These are phyloP conservation scores for Linderina pennispora DNA, from an alignment of 192 early-diverging fungal species.

Conservation along the genomic window DNA sequence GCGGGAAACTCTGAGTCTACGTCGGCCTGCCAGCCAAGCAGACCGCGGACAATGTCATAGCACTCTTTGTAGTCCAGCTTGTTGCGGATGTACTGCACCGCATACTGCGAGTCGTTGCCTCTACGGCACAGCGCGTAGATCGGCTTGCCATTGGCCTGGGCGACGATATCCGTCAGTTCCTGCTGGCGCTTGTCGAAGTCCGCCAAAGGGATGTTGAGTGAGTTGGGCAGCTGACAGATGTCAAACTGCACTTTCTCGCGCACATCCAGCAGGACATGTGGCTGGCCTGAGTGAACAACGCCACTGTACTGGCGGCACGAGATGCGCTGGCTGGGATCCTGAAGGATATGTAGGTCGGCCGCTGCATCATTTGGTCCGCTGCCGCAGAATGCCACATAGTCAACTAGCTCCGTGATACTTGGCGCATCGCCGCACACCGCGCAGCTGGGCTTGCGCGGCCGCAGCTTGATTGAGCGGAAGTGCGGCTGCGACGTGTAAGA, in stretches of 20 bases:
- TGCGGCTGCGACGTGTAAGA: slow-evolving; percentile 63
- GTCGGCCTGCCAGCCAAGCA: slow-evolving; percentile 64
- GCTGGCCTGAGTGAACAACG: slow-evolving; percentile 16
- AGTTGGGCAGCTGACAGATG: slow-evolving; percentile 69
- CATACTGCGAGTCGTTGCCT: slow-evolving; percentile 88
- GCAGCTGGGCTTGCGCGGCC: slow-evolving; percentile 64
- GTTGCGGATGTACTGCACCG: slow-evolving; percentile 67
- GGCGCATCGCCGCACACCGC: slow-evolving; percentile 83
- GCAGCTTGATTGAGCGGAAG: slow-evolving; percentile 76
- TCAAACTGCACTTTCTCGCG: slow-evolving; percentile 78
- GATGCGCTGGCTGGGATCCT: slow-evolving; percentile 40
- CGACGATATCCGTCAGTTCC: slow-evolving; percentile 37
- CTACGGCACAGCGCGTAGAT: slow-evolving; percentile 84
- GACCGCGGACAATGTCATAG: slow-evolving; percentile 79
- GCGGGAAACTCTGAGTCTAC: slow-evolving; percentile 80
- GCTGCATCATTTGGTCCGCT: slow-evolving; percentile 71
- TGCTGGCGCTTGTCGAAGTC: slow-evolving; percentile 19
- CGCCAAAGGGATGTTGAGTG: slow-evolving; percentile 56
- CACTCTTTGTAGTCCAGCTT: slow-evolving; percentile 53
- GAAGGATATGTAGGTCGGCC: slow-evolving; percentile 21
- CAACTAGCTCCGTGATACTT: slow-evolving; percentile 71
- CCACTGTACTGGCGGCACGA: slow-evolving; percentile 50
- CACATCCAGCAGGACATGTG: slow-evolving; percentile 84
- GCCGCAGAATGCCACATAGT: slow-evolving; percentile 92
- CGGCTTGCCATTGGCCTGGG: slow-evolving; percentile 25